These are phyloP conservation scores for Diaporthe citrichinensis DNA, from an alignment of 2,329 filamentous ascomycete species.

Conservation along the genomic window DNA sequence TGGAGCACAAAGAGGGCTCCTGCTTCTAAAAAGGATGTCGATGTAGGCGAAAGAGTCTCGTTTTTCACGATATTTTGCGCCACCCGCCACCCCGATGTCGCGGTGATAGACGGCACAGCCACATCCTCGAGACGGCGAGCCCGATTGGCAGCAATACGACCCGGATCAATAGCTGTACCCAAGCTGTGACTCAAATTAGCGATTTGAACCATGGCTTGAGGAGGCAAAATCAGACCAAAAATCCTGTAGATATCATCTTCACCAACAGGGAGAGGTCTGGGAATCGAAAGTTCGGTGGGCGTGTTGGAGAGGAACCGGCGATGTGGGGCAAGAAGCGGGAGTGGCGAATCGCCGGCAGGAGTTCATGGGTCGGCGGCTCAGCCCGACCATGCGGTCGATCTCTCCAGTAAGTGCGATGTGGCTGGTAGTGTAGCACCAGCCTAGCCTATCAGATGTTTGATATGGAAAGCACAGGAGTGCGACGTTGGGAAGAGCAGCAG, in stretches of 20 bases:
- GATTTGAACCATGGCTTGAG: too few species aligned
- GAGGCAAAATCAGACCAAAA: not conserved
- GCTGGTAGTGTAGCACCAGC: not conserved
- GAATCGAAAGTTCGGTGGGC: too few species aligned
- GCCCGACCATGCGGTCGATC: not conserved
- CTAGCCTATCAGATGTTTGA: not conserved
- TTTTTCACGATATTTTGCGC: not conserved
- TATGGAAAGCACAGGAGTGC: too few species aligned
- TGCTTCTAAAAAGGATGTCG: not conserved
- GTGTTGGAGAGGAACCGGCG: not conserved
- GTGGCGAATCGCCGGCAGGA: not conserved
- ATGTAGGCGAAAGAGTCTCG: too few species aligned
- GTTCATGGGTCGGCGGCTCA: not conserved
- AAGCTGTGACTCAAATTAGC: not conserved
- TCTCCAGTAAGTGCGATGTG: not conserved
- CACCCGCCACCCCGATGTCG: not conserved
- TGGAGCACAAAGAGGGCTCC: not conserved
- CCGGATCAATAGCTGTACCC: not conserved
- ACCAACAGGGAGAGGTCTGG: not conserved
- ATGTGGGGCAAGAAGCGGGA: not conserved
- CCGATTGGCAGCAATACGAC: constrained; percentile 11
- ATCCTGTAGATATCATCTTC: too few species aligned
- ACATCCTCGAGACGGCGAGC: not conserved
- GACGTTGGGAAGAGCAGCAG: too few species aligned
- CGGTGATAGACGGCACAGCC: not conserved